phyloP scores from a whole-genome alignment of 169 alveolate genomes.

The Plasmodium inui region DNA sequence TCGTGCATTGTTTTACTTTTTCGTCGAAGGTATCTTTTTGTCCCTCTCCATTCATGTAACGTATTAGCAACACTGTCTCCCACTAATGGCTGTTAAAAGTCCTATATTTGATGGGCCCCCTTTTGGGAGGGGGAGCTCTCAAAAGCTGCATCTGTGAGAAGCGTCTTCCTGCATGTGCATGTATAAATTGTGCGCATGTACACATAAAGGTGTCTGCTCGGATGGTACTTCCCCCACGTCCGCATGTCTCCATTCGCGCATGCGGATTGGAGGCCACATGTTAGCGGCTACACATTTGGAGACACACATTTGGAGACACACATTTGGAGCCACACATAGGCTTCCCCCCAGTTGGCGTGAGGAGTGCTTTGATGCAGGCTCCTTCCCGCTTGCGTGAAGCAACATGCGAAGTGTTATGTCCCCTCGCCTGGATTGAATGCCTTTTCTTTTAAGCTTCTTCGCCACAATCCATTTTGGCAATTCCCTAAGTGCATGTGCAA shows the following conservation, averaged over 20 bases:
- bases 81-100: neutral
- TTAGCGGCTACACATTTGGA: neutral
- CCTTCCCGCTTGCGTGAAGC: neutral
- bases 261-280: neutral
- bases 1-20: neutral
- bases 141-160: neutral
- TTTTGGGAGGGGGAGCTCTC: neutral
- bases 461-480: neutral
- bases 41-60: neutral
- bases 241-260: neutral
- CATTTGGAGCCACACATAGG: neutral
- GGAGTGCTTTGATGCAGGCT: neutral
- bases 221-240: neutral
- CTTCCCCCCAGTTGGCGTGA: neutral
- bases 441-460: neutral
- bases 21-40: neutral
- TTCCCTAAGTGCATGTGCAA: constrained; percentile 2
- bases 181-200: neutral
- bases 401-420: neutral
- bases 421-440: neutral
- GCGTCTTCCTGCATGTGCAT: neutral
- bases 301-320: neutral
- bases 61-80: neutral
- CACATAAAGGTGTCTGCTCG: neutral
- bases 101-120: neutral